These are phyloP conservation scores for Leishmania tropica DNA, from an alignment of 208 protist species.

Conservation along the genomic window DNA sequence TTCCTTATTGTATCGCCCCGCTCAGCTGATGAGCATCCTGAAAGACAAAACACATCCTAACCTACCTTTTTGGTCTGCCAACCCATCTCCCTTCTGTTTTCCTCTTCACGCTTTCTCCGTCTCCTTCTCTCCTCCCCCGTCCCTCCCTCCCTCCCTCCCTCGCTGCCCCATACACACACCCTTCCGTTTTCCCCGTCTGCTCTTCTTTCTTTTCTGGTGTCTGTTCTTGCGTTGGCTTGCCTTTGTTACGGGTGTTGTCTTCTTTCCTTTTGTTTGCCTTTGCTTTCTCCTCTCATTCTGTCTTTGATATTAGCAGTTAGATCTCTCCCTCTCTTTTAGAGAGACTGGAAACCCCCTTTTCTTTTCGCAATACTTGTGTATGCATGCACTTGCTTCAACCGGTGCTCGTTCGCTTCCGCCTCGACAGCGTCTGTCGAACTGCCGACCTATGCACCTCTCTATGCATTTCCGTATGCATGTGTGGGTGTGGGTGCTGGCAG, in stretches of 20 bases:
- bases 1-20: background rate
- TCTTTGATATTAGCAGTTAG: background rate
- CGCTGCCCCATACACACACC: too few species aligned
- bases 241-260: background rate
- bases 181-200: background rate
- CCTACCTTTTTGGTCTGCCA: background rate
- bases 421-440: background rate
- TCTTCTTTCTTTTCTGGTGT: background rate
- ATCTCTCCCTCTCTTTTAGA: background rate
- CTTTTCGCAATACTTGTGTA: background rate
- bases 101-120: background rate
- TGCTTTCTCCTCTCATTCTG: background rate
- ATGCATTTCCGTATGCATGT: background rate
- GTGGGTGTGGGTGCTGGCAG: background rate
- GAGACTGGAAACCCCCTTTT: background rate
- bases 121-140: too few species aligned
- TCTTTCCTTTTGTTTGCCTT: too few species aligned
- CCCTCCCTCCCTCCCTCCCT: too few species aligned
- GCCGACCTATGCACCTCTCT: background rate
- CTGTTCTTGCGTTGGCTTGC: background rate
- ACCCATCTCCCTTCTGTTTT: background rate
- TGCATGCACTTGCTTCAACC: background rate
- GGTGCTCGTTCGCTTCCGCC: too few species aligned
- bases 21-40: background rate
- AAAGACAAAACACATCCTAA: background rate